phyloP scores from a whole-genome alignment of 345 rosid species.

The Syzygium aqueum region DNA sequence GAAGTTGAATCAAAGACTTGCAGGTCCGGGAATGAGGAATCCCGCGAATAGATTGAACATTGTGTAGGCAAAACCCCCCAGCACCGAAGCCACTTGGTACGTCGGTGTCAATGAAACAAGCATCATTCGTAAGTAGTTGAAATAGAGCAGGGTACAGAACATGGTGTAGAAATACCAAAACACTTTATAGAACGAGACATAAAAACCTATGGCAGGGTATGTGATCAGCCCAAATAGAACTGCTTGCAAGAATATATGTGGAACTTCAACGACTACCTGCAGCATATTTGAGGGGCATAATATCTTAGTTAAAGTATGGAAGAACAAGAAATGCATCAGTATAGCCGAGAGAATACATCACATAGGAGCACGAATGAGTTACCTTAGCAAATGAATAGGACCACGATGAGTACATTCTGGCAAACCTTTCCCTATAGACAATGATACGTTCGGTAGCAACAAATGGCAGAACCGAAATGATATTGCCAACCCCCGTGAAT shows the following conservation, averaged over 20 bases:
- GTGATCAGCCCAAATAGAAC: slow-evolving; percentile 11
- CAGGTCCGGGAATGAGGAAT: slow-evolving; percentile 38
- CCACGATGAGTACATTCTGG: slow-evolving; percentile 54
- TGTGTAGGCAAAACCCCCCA: slow-evolving; percentile 21
- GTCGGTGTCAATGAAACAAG: slow-evolving; percentile 22
- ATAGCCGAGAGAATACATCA: not conserved
- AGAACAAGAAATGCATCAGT: not conserved
- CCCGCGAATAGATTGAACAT: slow-evolving; percentile 37
- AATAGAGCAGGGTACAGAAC: slow-evolving; percentile 38
- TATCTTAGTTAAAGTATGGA: not conserved
- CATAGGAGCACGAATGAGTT: not conserved
- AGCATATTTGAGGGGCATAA: not conserved
- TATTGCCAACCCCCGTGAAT: slow-evolving; percentile 25
- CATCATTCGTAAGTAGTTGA: slow-evolving; percentile 33
- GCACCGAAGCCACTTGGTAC: slow-evolving; percentile 27
- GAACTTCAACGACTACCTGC: slow-evolving; percentile 44
- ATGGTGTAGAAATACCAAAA: slow-evolving; percentile 27
- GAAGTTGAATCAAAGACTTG: slow-evolving; percentile 3
- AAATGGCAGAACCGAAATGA: slow-evolving; percentile 29
- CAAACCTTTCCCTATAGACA: slow-evolving; percentile 52
- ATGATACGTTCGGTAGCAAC: slow-evolving; percentile 31
- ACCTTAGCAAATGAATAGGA: slow-evolving; percentile 26
- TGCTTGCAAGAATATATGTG: slow-evolving; percentile 26
- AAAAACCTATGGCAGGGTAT: slow-evolving; percentile 32
- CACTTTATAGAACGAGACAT: slow-evolving; percentile 21